Evolutionary conservation across 176 grass and related monocot species (phyloP).

Genomic region (Aegilops sharonensis): DNA sequence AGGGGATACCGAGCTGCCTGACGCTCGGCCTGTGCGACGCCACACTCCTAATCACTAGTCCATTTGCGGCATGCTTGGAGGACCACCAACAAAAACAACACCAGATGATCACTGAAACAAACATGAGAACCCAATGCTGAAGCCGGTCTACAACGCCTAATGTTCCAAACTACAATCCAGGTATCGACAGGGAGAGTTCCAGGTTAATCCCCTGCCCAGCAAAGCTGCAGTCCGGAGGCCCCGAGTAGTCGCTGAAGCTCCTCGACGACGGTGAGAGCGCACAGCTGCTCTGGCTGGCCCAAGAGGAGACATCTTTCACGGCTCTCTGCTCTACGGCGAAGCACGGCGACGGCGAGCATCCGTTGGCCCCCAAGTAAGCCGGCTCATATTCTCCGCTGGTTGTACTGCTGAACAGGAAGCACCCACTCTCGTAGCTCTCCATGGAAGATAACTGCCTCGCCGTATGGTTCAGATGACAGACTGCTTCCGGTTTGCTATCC

Average conservation of each 20-base stretch:
- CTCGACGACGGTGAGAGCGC: conserved; percentile 33
- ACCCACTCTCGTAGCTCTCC: conserved; percentile 17
- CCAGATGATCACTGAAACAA: not conserved
- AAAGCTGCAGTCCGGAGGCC: conserved; percentile 29
- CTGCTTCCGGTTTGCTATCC: conserved; percentile 25
- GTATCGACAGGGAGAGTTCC: conserved; percentile 86
- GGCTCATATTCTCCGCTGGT: conserved; percentile 1
- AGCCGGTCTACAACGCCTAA: not conserved
- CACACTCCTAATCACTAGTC: too few species aligned
- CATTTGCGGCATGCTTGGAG: not conserved
- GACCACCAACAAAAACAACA: not conserved
- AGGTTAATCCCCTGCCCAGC: conserved; percentile 50
- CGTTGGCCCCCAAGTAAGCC: conserved; percentile 5
- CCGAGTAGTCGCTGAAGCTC: conserved; percentile 52
- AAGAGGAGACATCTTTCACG: conserved; percentile 20
- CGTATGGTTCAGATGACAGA: conserved; percentile 8
- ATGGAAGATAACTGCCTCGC: conserved; percentile 22
- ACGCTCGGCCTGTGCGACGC: too few species aligned
- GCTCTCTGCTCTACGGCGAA: conserved; percentile 39
- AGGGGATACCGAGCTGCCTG: too few species aligned
- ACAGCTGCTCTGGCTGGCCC: conserved; percentile 44
- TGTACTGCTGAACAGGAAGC: conserved; percentile 13
- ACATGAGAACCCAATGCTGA: not conserved
- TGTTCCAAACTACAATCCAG: conserved; percentile 44
- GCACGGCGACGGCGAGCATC: conserved; percentile 33